Evolutionary conservation across 1,284 basidiomycete species (phyloP), one percentile per base, ranked within the genome.

Genomic region (Ustilago esculenta): DNA sequence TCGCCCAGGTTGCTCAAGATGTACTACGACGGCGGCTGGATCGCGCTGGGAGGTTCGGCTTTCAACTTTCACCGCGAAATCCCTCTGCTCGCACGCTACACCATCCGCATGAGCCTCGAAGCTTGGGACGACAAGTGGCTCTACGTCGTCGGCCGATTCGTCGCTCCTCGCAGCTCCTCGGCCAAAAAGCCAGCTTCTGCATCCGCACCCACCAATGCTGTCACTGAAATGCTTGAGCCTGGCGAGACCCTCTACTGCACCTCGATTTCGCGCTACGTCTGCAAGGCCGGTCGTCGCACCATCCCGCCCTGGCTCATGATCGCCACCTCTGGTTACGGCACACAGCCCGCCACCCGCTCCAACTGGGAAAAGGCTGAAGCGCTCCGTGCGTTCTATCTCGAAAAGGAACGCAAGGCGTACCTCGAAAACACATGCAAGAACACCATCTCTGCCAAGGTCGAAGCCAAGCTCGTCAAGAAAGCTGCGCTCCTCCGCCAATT

Each of bases 41-140:
- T 67, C 23, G 68, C 68, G 4, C 48, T 75, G 6, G 73, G 72
- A 5, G 75, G 73, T 0, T 55, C 57, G 0, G 53, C 40, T 15
- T 75, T 70, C 57, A 72, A 49, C 42, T 76, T 63, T 36, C 74
- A 76, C 40, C 49, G 49, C n/a, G 75, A 77, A 25, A 56, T 77
- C 17, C 73, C 74, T 10, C 30, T 72, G 30, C 40, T 74, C 18
- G 50, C 65, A 1, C 52, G 52, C 21, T 77, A 74, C 58, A 61
- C 60, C 5, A 53, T 76, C 25, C 43, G 53, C 12, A 61, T 69
- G 37, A 54, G 54, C 30, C 18, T 75, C 25, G 69, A 56, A 25
- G 55, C 64, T 1, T 77, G 76, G 76, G 74, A 77, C 43, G 65
- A 76, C 40, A 77, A 77, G 53, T 77, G 76, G 76, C 15, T 76